A percentile compares a stretch with the other conserved stretches of the same genome.
Evolutionary conservation across 495 filamentous ascomycete species (phyloP).

Genomic region (Penicilliopsis zonata): DNA sequence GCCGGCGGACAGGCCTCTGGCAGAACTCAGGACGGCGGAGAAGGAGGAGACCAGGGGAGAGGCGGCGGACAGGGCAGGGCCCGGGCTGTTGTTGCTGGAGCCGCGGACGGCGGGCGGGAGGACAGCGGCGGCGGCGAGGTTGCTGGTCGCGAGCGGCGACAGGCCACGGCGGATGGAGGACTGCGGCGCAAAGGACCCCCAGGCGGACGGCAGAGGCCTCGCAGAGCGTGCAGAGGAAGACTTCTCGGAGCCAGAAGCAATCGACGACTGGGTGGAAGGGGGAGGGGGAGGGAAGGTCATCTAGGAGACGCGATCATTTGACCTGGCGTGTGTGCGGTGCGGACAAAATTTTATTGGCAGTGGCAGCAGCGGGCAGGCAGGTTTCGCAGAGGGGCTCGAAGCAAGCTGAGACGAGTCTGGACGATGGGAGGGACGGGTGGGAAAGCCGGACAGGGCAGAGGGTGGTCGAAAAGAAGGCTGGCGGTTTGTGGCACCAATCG

Average conservation of each 20-base stretch:
- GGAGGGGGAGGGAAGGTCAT: slow-evolving; percentile 53
- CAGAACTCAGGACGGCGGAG: slow-evolving; percentile 42
- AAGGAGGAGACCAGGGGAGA: slow-evolving; percentile 42
- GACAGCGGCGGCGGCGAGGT: slow-evolving; percentile 31
- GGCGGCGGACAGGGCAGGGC: slow-evolving; percentile 32
- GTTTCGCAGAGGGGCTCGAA: no score
- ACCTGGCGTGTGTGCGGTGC: slow-evolving; percentile 27
- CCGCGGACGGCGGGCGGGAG: slow-evolving; percentile 31
- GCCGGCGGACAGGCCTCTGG: slow-evolving; percentile 32
- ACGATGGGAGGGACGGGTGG: no score
- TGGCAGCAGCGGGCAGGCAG: slow-evolving; percentile 1
- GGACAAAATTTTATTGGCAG: slow-evolving; percentile 27
- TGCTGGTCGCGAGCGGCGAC: slow-evolving; percentile 49
- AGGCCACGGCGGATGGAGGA: slow-evolving; percentile 47
- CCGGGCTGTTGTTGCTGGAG: slow-evolving; percentile 28
- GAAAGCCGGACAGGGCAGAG: not conserved
- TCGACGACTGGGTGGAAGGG: slow-evolving; percentile 50
- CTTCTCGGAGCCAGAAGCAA: slow-evolving; percentile 46
- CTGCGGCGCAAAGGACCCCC: slow-evolving; percentile 47
- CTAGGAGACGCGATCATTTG: slow-evolving; percentile 52
- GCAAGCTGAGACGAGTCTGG: no score
- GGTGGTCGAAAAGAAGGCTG: not conserved
- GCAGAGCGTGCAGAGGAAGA: slow-evolving; percentile 41
- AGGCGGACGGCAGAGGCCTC: slow-evolving; percentile 47
- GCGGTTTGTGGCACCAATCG: not conserved